These are phyloP conservation scores for Aspergillus ellipticus DNA, from an alignment of 495 filamentous ascomycete species.

Conservation along the genomic window DNA sequence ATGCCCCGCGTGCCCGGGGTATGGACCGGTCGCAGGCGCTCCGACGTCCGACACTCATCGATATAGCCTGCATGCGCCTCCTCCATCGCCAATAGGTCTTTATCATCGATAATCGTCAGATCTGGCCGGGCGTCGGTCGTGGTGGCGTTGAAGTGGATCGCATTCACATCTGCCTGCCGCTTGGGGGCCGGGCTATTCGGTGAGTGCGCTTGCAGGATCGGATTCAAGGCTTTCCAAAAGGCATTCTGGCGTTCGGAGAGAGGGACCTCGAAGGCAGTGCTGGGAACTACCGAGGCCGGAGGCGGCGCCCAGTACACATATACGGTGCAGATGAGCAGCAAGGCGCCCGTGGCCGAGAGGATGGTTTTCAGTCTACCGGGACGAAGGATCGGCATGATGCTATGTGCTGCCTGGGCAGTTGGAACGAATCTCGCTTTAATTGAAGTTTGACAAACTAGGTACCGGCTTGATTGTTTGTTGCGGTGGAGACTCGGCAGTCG, in stretches of 20 bases:
- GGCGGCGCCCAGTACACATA: conserved; percentile 41
- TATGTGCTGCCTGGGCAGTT: not conserved
- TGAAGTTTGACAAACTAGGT: not conserved
- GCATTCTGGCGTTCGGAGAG: conserved; percentile 35
- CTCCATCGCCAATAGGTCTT: conserved; percentile 32
- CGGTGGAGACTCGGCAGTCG: not conserved
- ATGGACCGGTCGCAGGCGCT: conserved; percentile 38
- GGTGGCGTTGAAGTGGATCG: conserved; percentile 32
- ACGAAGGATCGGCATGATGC: conserved; percentile 28
- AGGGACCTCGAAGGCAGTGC: conserved; percentile 37
- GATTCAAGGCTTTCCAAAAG: conserved; percentile 38
- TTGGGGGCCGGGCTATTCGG: conserved; percentile 31
- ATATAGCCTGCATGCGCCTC: conserved; percentile 44
- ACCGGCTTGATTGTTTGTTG: not conserved
- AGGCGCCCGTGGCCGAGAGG: conserved; percentile 23
- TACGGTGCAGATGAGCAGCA: conserved; percentile 35
- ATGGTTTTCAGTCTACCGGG: conserved; percentile 32
- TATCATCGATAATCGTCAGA: conserved; percentile 30
- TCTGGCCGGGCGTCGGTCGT: conserved; percentile 31
- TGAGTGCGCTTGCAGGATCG: conserved; percentile 29
- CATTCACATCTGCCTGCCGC: conserved; percentile 18
- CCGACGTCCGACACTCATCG: conserved; percentile 28
- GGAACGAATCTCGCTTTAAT: not conserved
- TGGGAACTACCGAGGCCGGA: conserved; percentile 35
- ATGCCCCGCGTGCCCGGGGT: conserved; percentile 48